Base-by-base conservation (phyloP, 805 yeast genomes). In the Yueomyces sinensis region DNA sequence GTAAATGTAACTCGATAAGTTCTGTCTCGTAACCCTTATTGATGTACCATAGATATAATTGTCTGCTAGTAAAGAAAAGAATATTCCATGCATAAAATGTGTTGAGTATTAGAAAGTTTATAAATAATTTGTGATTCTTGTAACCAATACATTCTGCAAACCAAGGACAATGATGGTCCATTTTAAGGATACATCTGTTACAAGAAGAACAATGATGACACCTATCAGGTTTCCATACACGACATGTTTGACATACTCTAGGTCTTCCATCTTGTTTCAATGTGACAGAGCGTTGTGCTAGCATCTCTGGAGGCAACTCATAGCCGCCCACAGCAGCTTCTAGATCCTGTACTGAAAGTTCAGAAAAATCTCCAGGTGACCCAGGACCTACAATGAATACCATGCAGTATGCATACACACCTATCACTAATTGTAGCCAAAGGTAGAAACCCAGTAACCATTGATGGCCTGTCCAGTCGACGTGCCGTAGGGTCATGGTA, bases 101-200 rank as follows among this genome's bases (percentile, higher is more conserved):
- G 3, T 72, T 61, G 47, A 76, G 76, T 5, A 66, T 31, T 35
- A 86, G 54, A 49, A 81, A 80, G 52, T 84, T 94, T 19, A 83
- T 53, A 49, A 87, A 89, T 51, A 63, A 72, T 57, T 84, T 81
- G 43, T 82, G 86, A 56, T 89, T 89, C 20, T 61, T 60, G 56
- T 72, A 79, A 0, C 97, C 97, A 38, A 89, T 71, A 54, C 96
- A 87, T 4, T 74, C 65, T 2, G 94, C 77, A 55, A 86, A 84
- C 97, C 97, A 89, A 0, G 96, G 96, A 41, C 79, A 78, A 58
- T 86, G 95, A 52, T 86, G 96, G 54, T 86, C 96, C 96, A 86
- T 87, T 47, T 72, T 74, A 39, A 87, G 53, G 19, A 82, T 72
- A 54, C 96, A 86, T 23, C 38, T 41, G 16, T 71, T 63, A 50